A percentile compares a stretch with the other conserved stretches of the same genome.
Conservation (phyloP, 306 rosid genomes). For the Erythrophleum fordii region DNA sequence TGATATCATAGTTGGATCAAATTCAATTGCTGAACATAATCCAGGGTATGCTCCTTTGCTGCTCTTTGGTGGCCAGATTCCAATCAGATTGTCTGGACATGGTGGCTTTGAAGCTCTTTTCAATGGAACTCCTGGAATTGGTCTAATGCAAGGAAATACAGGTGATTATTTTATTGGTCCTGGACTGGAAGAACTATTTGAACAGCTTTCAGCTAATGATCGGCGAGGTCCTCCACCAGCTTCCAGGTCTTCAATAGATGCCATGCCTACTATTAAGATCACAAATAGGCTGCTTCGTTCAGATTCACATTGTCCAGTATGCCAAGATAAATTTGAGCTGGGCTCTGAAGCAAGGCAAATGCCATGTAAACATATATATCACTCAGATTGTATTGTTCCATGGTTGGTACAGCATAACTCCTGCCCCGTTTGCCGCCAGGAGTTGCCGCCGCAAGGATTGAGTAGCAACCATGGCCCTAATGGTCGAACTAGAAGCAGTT, state of each 20-base stretch:
- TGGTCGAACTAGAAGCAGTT: conserved; percentile 39
- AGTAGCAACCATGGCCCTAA: conserved; percentile 37
- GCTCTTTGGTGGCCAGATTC: conserved; percentile 68
- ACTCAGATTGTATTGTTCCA: conserved; percentile 73
- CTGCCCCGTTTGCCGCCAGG: conserved; percentile 87
- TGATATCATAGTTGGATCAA: conserved; percentile 48
- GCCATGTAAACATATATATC: conserved; percentile 78
- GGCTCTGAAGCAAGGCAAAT: conserved; percentile 76
- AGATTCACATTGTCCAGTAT: conserved; percentile 73
- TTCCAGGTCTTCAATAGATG: conserved; percentile 60
- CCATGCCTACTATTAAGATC: conserved; percentile 73
- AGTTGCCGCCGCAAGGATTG: conserved; percentile 57
- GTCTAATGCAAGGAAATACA: conserved; percentile 60
- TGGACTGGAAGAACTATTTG: conserved; percentile 79
- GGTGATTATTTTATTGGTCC: conserved; percentile 84
- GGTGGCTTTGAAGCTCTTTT: conserved; percentile 69
- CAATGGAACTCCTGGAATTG: conserved; percentile 68
- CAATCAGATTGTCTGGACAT: conserved; percentile 62
- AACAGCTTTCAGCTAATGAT: conserved; percentile 68
- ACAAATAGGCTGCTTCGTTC: conserved; percentile 66
- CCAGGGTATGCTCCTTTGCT: conserved; percentile 50
- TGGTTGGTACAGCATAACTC: conserved; percentile 80
- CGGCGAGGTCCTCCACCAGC: conserved; percentile 80
- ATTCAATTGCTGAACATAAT: conserved; percentile 47
- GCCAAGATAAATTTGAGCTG: conserved; percentile 68